Base-by-base conservation (phyloP, 495 filamentous ascomycete species). In the Podospora tetraspora region DNA sequence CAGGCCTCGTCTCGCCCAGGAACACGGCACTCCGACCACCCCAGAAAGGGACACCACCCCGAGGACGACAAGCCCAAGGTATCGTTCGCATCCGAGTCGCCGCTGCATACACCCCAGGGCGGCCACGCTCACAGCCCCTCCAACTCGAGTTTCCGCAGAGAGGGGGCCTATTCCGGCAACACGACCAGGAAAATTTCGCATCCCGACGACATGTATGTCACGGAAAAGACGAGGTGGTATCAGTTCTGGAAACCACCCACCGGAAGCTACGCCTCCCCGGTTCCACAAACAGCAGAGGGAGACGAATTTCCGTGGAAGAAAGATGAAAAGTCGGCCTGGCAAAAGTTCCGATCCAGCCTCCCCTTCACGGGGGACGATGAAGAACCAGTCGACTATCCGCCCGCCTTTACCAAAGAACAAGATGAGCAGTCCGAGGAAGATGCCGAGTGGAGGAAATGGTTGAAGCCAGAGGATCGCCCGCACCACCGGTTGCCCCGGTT, bases 401-500 rank as follows among this genome's bases (percentile, higher is more conserved):
- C 83, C 10, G 90, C 92, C 11, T 91, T 86, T 73, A 88, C 91
- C 63, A 82, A 87, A 64, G 83, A 90, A 23, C 86, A 83, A 71
- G 78, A 80, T 19, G 87, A 85, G 21, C 82, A 92, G 52, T 82
- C 90, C 57, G 86, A 90, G 64, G 80, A 85, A 32, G 88, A 87
- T 27, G 88, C 92, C 61, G 91, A 90, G 57, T 99, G 95, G 95
- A 88, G 90, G 76, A 89, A 88, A 64, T 97, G 92, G 75, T 79
- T 99, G 32, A 87, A 85, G 70, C 84, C 86, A 21, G 91, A 91
- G 70, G 91, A 98, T 70, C 89, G 96, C 25, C 92, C 93, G 27
- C 96, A 90, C 2, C 92, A 93, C 82, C 86, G 92, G 59, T 78
- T 97, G n/a, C 87, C 93, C 1, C 85, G 88, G 8, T 92, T 96